Percentiles rank a stretch among this genome's conserved stretches.
phyloP scores from a whole-genome alignment of 2,329 filamentous ascomycete genomes.

The Aspergillus brunneoviolaceus region DNA sequence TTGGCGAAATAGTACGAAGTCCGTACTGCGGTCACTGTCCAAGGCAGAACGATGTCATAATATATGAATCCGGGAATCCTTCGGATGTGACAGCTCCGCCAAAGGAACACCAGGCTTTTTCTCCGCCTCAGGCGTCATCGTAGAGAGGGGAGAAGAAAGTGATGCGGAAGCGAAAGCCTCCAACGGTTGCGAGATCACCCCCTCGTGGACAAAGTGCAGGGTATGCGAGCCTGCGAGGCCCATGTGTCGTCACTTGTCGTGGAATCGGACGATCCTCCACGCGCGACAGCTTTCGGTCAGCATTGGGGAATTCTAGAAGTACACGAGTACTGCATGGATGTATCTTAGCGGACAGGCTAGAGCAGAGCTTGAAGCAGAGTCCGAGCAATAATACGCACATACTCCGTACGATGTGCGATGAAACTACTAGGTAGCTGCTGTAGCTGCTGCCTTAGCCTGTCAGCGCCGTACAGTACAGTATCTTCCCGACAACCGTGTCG shows the following conservation, averaged over 20 bases:
- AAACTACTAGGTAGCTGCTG: neutral
- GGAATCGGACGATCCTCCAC: neutral
- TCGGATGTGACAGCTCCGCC: neutral
- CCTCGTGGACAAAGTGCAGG: neutral
- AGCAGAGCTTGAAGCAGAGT: neutral
- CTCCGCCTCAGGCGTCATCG: neutral
- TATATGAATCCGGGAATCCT: constrained; percentile 1
- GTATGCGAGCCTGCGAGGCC: neutral
- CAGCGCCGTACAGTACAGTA: neutral
- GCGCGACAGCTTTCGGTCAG: neutral
- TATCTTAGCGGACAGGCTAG: neutral
- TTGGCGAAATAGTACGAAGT: no score
- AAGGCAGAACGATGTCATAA: neutral
- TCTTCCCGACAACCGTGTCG: neutral
- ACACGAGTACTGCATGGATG: neutral
- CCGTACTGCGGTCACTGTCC: neutral
- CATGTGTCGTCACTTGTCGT: neutral
- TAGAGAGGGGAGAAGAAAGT: neutral
- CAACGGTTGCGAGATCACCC: neutral
- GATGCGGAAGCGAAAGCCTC: neutral
- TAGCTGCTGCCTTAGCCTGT: neutral
- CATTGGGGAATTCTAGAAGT: neutral
- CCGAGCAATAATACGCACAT: neutral
- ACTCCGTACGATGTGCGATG: neutral
- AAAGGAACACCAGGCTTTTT: neutral